Base-by-base conservation (phyloP, 2,329 filamentous ascomycete genomes). In the Blumeriella jaapii region DNA sequence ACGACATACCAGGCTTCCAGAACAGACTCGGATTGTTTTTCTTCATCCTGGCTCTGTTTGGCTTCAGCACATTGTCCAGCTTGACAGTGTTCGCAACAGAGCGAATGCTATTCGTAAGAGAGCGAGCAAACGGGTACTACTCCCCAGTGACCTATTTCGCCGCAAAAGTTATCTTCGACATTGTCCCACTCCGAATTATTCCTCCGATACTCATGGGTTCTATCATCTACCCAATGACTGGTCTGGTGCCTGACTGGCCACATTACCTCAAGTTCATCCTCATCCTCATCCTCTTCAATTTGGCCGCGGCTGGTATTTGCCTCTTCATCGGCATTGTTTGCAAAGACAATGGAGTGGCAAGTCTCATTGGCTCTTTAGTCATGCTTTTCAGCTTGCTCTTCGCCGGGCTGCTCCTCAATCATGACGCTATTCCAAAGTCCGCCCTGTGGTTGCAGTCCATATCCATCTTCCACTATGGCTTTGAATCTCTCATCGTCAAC, bases 371-470 rank as follows among this genome's bases (percentile, higher is more conserved):
- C 35, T 93, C 87, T 50, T 62, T 98, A 50, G 85, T 96, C 32
- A 98, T 98, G 91, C 69, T 98, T 6, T 98, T 98, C 67, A 93
- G 83, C 55, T 64, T 98, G 42, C 70, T 98, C 7, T 96, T 98
- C 58, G 89, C 87, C 1, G 91, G 91, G 38, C 76, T 98, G 40
- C 68, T 98, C 38, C 73, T 98, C 42, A 98, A 98, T 59, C 86
- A 94, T 56, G 78, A 95, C 57, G 86, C 84, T 18, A 95, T 95
- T 34, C 91, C 91, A 1, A 68, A 73, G 31, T 74, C 83, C 2
- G 82, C 89, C 2, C 61, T 86, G 43, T 98, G 91, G 91, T 62
- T 98, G 33, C 91, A 98, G 65, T 75, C 73, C 61, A 64, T 98
- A 6, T 95, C 87, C 2, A 98, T 98, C 44, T 98, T 98, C 70